These are phyloP conservation scores for Aspergillus sp. DNA, from an alignment of 2,329 filamentous ascomycete species.

Conservation along the genomic window DNA sequence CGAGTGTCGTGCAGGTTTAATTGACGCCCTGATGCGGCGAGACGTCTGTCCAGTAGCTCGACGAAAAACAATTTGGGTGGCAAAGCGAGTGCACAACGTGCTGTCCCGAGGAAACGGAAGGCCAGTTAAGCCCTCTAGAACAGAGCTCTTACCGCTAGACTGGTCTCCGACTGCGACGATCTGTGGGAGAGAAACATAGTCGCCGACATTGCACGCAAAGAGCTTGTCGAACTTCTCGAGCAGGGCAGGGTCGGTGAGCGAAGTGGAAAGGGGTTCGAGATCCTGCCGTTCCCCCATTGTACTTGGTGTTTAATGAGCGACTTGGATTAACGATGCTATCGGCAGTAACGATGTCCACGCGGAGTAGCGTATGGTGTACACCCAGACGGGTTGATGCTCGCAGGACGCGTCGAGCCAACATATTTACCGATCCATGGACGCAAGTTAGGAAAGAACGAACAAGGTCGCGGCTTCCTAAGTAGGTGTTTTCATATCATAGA, in stretches of 20 bases:
- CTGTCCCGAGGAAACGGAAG: conserved; percentile 34
- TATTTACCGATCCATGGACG: too few relatives aligned
- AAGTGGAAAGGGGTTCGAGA: neutral
- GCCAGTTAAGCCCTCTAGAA: conserved; percentile 32
- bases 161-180: conserved; percentile 44
- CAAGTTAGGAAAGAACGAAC: too few relatives aligned
- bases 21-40: conserved; percentile 30
- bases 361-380: too few relatives aligned
- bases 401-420: too few relatives aligned
- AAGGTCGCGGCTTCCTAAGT: too few relatives aligned
- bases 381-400: too few relatives aligned
- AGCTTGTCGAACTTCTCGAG: conserved; percentile 38
- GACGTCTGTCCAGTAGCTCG: conserved; percentile 18
- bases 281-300: neutral
- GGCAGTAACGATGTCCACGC: too few relatives aligned
- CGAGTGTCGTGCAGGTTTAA: conserved; percentile 36
- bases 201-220: conserved; percentile 34
- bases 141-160: conserved; percentile 38
- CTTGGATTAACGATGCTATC: too few relatives aligned
- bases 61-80: conserved; percentile 49
- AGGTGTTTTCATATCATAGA: too few relatives aligned
- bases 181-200: conserved; percentile 34
- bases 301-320: too few relatives aligned
- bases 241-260: conserved; percentile 16
- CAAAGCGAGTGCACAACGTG: conserved; percentile 46